phyloP scores from a whole-genome alignment of 371 early-diverging fungal species.

The Saksenaea oblongispora region DNA sequence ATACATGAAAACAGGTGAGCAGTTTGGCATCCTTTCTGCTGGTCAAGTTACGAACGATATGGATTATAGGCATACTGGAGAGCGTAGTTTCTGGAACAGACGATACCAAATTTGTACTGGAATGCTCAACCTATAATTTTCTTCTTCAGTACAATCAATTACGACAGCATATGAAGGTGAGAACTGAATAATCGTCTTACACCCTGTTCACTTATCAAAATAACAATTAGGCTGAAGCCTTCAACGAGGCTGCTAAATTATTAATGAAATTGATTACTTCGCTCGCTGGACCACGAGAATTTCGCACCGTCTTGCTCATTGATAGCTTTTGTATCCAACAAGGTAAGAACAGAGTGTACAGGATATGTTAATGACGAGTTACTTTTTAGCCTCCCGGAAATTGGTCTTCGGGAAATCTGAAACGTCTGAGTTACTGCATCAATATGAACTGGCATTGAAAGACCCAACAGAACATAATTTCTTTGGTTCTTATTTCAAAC shows the following conservation, averaged over 20 bases:
- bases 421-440: slow-evolving; percentile 13
- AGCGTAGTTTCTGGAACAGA: slow-evolving; percentile 14
- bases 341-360: slow-evolving; percentile 1
- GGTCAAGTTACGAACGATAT: background rate
- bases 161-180: slow-evolving; percentile 11
- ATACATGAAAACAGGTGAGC: slow-evolving; percentile 23
- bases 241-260: background rate
- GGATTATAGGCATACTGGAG: slow-evolving; percentile 12
- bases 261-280: slow-evolving; percentile 9
- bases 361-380: background rate
- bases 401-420: slow-evolving; percentile 15
- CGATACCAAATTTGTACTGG: slow-evolving; percentile 4
- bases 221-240: slow-evolving; percentile 2
- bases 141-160: slow-evolving; percentile 21
- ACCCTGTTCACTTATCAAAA: background rate
- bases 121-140: slow-evolving; percentile 24
- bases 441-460: slow-evolving; percentile 7
- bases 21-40: background rate
- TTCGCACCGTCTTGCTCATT: slow-evolving; percentile 12
- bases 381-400: background rate
- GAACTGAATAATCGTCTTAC: background rate
- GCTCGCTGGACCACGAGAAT: slow-evolving; percentile 17
- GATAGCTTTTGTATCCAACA: slow-evolving; percentile 13
- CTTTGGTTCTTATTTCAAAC: slow-evolving; percentile 9
- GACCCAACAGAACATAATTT: background rate